phyloP scores from a whole-genome alignment of 495 filamentous ascomycete species.

The Xylaria curta region DNA sequence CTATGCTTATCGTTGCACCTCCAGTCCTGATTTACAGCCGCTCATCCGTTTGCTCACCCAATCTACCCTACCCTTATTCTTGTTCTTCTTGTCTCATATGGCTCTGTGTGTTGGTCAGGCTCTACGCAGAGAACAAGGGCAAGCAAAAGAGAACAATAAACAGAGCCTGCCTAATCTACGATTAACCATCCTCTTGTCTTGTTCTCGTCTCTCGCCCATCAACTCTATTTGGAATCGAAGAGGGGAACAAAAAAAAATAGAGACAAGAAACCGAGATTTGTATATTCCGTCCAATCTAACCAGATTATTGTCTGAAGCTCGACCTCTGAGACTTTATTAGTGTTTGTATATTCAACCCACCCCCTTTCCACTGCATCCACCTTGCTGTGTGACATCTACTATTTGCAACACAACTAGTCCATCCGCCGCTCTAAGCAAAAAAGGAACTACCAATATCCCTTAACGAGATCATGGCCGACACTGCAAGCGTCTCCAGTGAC shows the following conservation, averaged over 20 bases:
- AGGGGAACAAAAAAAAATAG: background rate
- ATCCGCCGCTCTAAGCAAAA: constrained; percentile 2
- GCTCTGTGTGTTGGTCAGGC: background rate
- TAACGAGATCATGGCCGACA: constrained; percentile 25
- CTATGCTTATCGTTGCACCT: constrained; percentile 11
- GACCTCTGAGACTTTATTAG: constrained; percentile 10
- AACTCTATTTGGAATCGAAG: background rate
- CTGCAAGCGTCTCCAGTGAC: constrained; percentile 22
- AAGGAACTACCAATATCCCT: background rate
- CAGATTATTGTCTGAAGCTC: constrained; percentile 11
- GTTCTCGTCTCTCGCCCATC: constrained; percentile 22
- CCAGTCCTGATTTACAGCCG: constrained; percentile 1
- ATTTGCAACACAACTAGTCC: constrained; percentile 23
- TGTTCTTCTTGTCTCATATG: constrained; percentile 24
- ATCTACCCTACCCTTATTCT: constrained; percentile 3
- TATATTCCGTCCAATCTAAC: constrained; percentile 8
- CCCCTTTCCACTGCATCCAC: constrained; percentile 18
- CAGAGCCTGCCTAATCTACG: constrained; percentile 14
- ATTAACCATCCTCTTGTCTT: constrained; percentile 29
- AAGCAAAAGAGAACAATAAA: constrained; percentile 23
- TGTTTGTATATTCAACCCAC: constrained; percentile 25
- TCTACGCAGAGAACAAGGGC: constrained; percentile 22
- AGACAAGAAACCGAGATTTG: constrained; percentile 7
- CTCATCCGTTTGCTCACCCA: background rate
- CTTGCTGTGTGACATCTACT: background rate